Conservation (phyloP, 495 filamentous ascomycete genomes). For the Penicillium chermesinum region DNA sequence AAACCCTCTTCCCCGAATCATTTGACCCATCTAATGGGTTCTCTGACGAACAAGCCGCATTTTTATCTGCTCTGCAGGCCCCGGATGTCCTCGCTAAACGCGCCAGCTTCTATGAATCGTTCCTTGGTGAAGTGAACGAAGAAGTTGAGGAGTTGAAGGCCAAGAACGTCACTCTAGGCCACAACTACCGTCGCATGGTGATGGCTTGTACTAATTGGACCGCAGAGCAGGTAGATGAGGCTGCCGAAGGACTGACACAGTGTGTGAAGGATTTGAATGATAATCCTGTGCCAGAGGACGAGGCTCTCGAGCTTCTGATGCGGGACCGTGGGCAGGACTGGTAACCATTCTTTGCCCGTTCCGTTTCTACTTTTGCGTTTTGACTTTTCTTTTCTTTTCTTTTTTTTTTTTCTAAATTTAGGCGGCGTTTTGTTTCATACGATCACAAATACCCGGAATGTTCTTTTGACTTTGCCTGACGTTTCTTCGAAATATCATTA, state of each 20-base stretch:
- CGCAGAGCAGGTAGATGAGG: constrained; percentile 44
- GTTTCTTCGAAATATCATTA: constrained; percentile 1
- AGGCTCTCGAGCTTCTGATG: constrained; percentile 47
- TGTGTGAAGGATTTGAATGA: constrained; percentile 47
- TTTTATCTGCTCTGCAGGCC: constrained; percentile 26
- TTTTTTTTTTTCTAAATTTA: constrained; percentile 3
- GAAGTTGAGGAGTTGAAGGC: constrained; percentile 39
- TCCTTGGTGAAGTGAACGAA: constrained; percentile 31
- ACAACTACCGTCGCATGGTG: constrained; percentile 46
- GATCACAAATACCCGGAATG: constrained; percentile 25
- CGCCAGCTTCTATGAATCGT: constrained; percentile 29
- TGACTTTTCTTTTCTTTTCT: not conserved
- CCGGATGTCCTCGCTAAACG: constrained; percentile 26
- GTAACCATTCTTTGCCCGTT: too few relatives aligned
- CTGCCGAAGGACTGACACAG: constrained; percentile 42
- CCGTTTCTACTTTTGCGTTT: too few relatives aligned
- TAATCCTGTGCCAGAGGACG: constrained; percentile 43
- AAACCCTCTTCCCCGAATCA: constrained; percentile 29
- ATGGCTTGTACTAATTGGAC: constrained; percentile 46
- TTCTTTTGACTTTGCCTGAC: too few relatives aligned
- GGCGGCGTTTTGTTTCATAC: constrained; percentile 20
- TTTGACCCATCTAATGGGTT: constrained; percentile 37
- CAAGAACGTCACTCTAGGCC: constrained; percentile 42
- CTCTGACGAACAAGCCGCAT: constrained; percentile 33
- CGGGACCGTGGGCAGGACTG: constrained; percentile 46